Conservation (phyloP, 371 early-diverging fungal species). For the Mucor plumbeus region DNA sequence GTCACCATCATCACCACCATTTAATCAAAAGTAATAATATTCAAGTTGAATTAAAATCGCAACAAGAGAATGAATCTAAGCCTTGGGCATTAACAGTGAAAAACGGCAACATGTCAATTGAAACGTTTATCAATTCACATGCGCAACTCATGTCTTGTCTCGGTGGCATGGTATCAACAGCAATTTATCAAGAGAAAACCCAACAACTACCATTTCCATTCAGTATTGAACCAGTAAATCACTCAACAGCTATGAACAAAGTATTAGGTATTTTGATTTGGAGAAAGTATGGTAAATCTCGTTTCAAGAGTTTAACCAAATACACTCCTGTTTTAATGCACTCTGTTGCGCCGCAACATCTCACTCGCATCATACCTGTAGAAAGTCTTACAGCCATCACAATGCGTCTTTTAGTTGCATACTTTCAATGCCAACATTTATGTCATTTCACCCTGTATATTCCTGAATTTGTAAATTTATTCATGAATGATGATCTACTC, state of each 20-base stretch:
- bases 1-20: neutral
- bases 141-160: conserved; percentile 32
- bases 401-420: conserved; percentile 30
- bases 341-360: conserved; percentile 1
- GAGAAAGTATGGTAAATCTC: conserved; percentile 41
- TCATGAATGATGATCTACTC: conserved; percentile 11
- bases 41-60: neutral
- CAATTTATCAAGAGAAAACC: conserved; percentile 29
- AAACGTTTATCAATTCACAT: conserved; percentile 40
- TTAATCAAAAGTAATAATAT: conserved; percentile 4
- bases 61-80: neutral
- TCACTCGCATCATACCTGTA: neutral
- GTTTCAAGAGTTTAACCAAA: conserved; percentile 29
- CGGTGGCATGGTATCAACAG: conserved; percentile 26
- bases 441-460: conserved; percentile 31
- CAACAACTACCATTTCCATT: conserved; percentile 14
- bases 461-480: conserved; percentile 27
- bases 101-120: conserved; percentile 36
- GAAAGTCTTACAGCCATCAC: conserved; percentile 18
- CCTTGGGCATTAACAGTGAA: conserved; percentile 40
- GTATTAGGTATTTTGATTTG: conserved; percentile 31
- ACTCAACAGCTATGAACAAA: conserved; percentile 6
- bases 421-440: conserved; percentile 35
- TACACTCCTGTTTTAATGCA: conserved; percentile 12
- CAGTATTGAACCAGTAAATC: neutral